Evolutionary conservation across 352 stramenopile genomes (phyloP).

Genomic region (Phytophthora quininea): DNA sequence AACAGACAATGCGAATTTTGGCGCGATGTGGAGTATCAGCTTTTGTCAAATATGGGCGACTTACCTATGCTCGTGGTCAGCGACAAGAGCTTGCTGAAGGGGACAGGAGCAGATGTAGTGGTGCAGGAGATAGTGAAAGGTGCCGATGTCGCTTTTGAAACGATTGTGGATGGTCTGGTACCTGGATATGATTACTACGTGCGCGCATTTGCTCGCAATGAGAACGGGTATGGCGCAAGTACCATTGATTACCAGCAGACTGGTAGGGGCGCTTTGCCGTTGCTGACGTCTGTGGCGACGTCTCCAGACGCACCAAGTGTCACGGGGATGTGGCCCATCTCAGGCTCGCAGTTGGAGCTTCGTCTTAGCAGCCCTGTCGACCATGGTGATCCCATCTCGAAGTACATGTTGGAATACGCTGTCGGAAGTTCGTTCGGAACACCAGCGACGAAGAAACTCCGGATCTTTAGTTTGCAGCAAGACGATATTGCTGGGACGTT

Average conservation of each 20-base stretch:
- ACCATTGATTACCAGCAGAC: conserved; percentile 64
- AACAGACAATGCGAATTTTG: conserved; percentile 44
- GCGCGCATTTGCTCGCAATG: conserved; percentile 66
- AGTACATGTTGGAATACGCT: conserved; percentile 70
- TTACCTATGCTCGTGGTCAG: conserved; percentile 58
- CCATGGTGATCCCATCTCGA: conserved; percentile 43
- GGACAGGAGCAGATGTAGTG: conserved; percentile 45
- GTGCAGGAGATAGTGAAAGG: conserved; percentile 68
- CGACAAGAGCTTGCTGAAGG: conserved; percentile 37
- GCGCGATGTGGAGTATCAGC: conserved; percentile 68
- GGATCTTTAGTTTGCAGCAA: conserved; percentile 45
- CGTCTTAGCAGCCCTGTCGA: conserved; percentile 36
- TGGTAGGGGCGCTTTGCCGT: conserved; percentile 59
- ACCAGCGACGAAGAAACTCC: conserved; percentile 53
- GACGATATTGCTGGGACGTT: conserved; percentile 76
- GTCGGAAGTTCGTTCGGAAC: conserved; percentile 54
- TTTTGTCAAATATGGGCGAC: conserved; percentile 79
- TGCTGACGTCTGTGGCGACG: conserved; percentile 44
- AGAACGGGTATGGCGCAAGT: conserved; percentile 67
- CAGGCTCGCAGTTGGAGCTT: conserved; percentile 55
- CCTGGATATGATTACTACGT: conserved; percentile 62
- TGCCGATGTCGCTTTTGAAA: conserved; percentile 65
- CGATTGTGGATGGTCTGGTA: conserved; percentile 55
- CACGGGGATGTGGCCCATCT: conserved; percentile 53
- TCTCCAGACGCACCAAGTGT: conserved; percentile 48